phyloP scores from a whole-genome alignment of 208 protist genomes.

The Angomonas ambiguus region DNA sequence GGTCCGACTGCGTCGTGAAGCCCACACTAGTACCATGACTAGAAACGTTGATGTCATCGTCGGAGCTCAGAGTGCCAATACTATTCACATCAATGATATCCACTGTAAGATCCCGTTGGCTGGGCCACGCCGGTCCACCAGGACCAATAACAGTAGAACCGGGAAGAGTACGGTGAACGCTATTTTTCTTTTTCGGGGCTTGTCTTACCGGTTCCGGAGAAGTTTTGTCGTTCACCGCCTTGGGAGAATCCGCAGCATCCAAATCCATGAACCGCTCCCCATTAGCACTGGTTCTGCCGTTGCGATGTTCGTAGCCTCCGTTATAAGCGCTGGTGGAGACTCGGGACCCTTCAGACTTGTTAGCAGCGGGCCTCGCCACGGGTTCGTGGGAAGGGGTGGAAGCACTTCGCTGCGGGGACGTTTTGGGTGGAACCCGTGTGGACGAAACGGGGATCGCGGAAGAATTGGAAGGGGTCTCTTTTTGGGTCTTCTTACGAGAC shows the following conservation, averaged over 20 bases:
- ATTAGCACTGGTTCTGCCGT: background rate
- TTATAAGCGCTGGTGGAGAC: no score
- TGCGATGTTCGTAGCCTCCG: background rate
- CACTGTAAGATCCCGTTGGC: background rate
- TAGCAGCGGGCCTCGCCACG: background rate
- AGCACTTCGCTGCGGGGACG: background rate
- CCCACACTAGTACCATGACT: background rate
- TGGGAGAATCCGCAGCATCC: background rate
- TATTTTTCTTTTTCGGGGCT: background rate
- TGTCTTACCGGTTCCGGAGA: background rate
- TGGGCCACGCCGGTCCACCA: slow-evolving; percentile 17
- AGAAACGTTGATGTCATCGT: background rate
- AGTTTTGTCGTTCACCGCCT: background rate
- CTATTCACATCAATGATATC: slow-evolving; percentile 5
- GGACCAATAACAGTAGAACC: slow-evolving; percentile 7
- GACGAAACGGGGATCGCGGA: background rate
- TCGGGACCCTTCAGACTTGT: no score
- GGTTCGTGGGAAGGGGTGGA: background rate
- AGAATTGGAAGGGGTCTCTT: background rate
- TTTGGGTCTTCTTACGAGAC: background rate
- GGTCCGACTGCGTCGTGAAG: slow-evolving; percentile 18
- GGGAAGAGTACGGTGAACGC: slow-evolving; percentile 6
- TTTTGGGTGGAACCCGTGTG: background rate
- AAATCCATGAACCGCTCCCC: background rate
- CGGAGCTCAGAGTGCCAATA: slow-evolving; percentile 3